Evolutionary conservation across 2,329 filamentous ascomycete genomes (phyloP).

Genomic region (Cordyceps cateniannulata): DNA sequence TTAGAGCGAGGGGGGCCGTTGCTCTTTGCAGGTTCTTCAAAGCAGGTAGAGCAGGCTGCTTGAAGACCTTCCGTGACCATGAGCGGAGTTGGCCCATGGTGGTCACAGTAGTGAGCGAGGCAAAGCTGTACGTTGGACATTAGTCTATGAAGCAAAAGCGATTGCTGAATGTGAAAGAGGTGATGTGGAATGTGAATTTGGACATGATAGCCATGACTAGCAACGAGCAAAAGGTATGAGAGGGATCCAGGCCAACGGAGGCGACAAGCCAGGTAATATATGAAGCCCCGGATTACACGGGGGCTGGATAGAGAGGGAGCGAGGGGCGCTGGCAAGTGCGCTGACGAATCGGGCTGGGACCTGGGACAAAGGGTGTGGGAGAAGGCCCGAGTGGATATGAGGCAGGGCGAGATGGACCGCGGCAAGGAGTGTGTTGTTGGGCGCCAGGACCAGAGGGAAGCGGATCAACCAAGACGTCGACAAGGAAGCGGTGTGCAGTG

Average conservation of each 20-base stretch:
- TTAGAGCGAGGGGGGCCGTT: slow-evolving; percentile 35
- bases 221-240: not conserved
- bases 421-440: slow-evolving; percentile 4
- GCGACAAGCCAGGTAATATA: slow-evolving; percentile 2
- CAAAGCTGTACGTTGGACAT: slow-evolving; percentile 49
- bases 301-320: not conserved
- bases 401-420: slow-evolving; percentile 5
- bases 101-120: slow-evolving; percentile 65
- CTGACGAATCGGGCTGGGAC: slow-evolving; percentile 2
- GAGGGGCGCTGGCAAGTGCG: not conserved
- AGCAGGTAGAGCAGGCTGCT: slow-evolving; percentile 53
- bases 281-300: slow-evolving; percentile 6
- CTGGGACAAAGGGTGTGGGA: slow-evolving; percentile 8
- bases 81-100: slow-evolving; percentile 61
- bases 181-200: slow-evolving; percentile 9
- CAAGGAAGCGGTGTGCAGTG: slow-evolving; percentile 8
- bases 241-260: not conserved
- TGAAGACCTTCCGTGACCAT: slow-evolving; percentile 64
- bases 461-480: slow-evolving; percentile 7
- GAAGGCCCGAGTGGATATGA: slow-evolving; percentile 3
- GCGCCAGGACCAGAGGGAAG: slow-evolving; percentile 5
- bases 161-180: not conserved
- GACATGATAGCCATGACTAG: not conserved
- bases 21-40: slow-evolving; percentile 32
- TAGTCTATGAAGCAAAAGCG: slow-evolving; percentile 19